Evolutionary conservation across 1,284 basidiomycete genomes (phyloP), one percentile per base, ranked within the genome.

Genomic region (Serendipita sp.): DNA sequence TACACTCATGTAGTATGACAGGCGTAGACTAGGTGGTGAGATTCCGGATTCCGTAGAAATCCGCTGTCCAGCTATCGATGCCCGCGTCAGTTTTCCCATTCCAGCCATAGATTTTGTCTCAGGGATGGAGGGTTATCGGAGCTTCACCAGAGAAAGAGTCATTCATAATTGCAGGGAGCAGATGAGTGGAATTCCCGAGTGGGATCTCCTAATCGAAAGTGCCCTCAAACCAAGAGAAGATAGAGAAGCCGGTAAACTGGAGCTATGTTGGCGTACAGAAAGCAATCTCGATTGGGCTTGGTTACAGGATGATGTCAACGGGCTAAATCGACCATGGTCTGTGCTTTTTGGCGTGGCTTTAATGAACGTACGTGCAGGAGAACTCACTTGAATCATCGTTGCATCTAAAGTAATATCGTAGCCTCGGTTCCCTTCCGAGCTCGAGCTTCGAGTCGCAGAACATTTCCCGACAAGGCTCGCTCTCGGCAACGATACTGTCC

Each of bases 221-320:
- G 76, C 82, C 47, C 68, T 84, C 2, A 58, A 58, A 26, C 15
- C 22, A n/a, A 26, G 53, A n/a, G 22, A 58, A 29, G 30, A n/a
- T n/a, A 32, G 53, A 32, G 70, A 69, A 29, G 73, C 76, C 45
- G 89, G 89, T 17, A 76, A 79, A 62, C 73, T 92, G 45, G 81
- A 84, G 69, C 77, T 93, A 17, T 87, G 85, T 47, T 93, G 91
- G 91, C 78, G 88, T 32, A 72, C 78, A 60, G 83, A 80, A 50
- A 81, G 81, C 1, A 81, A 81, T 66, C 71, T 92, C 55, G 89
- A 93, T 70, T 93, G 91, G 91, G 77, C 91, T 43, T 85, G 83
- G 81, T 76, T 86, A 53, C 79, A 84, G 30, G 72, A 76, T 15
- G 87, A 89, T 67, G 76, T 86, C 1, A 75, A 81, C 26, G 86